Evolutionary conservation across 2,329 filamentous ascomycete genomes (phyloP), one percentile per base, ranked within the genome.

Genomic region (Trichophyton schoenleinii): DNA sequence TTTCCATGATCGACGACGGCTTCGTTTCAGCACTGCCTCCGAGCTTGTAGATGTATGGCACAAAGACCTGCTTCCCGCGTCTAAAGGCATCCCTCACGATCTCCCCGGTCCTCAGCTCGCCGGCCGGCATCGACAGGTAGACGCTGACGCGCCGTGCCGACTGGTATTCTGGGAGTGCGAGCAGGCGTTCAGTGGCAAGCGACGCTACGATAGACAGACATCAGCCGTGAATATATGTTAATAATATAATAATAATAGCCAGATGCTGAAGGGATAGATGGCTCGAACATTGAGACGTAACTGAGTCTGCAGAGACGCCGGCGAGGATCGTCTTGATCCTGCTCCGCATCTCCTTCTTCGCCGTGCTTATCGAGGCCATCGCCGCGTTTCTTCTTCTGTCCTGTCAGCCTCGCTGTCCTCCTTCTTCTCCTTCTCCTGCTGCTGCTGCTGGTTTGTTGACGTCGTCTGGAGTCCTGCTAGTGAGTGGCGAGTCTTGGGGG

Each of bases 101-200:
- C 57, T 80, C 78, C 59, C 86, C 84, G 1, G 94, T 99, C 67
- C 91, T 89, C 28, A 96, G 82, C 76, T 99, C 94, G 25, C 86
- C 87, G 8, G 79, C 77, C 0, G 91, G 91, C 94, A 99, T 99
- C 9, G 92, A 94, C 15, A 99, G 80, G 72, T 95, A 99, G 61
- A 99, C 81, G 67, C 89, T 91, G 69, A 99, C 83, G 60, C 84
- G 81, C 63, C 79, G 81, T 48, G 94, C 91, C 60, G 86, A 79
- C 65, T 83, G 77, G 72, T 95, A 99, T 60, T 90, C 87, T 58
- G 83, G 80, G 68, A 91, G 83, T 9, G 80, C 78, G 52, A 86
- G 77, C 42, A 96, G 75, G 5, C 81, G 77, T 60, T 83, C 80
- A 66, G 86, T 86, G 22, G 89, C 84, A 66, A 77, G 77, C 58